Evolutionary conservation across 352 stramenopile species (phyloP).

Genomic region (Phytopythium boreale): DNA sequence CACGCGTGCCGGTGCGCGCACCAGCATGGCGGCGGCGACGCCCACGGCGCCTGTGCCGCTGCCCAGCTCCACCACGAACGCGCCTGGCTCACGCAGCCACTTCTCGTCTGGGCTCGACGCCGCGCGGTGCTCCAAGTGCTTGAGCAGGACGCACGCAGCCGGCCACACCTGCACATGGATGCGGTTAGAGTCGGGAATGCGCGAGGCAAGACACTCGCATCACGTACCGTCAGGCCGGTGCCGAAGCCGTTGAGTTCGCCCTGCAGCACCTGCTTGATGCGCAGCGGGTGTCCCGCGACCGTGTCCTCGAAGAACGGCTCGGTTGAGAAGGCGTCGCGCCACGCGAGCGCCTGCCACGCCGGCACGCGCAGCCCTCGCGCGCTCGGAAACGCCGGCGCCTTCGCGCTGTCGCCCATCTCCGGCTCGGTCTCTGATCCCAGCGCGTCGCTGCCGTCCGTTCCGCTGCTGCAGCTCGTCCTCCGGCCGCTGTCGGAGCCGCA

Average conservation of each 20-base stretch:
- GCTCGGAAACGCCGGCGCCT: background rate
- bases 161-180: constrained; percentile 53
- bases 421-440: background rate
- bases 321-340: constrained; percentile 70
- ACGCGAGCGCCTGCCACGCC: constrained; percentile 70
- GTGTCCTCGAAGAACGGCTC: constrained; percentile 59
- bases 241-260: constrained; percentile 80
- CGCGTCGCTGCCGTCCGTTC: background rate
- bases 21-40: constrained; percentile 86
- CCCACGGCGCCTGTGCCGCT: constrained; percentile 90
- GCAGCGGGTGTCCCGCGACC: constrained; percentile 36
- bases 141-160: constrained; percentile 75
- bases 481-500: background rate
- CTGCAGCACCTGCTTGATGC: constrained; percentile 72
- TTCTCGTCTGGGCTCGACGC: constrained; percentile 11
- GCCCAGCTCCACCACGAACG: constrained; percentile 87
- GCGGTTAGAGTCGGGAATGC: background rate
- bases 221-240: constrained; percentile 58
- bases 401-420: background rate
- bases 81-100: constrained; percentile 4
- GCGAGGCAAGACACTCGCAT: background rate
- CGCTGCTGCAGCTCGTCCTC: background rate
- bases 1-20: constrained; percentile 54
- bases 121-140: constrained; percentile 70
- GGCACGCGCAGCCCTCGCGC: background rate